Evolutionary conservation across 148 eudicot genomes (phyloP).

Genomic region (Rhododendron ferrugineum): DNA sequence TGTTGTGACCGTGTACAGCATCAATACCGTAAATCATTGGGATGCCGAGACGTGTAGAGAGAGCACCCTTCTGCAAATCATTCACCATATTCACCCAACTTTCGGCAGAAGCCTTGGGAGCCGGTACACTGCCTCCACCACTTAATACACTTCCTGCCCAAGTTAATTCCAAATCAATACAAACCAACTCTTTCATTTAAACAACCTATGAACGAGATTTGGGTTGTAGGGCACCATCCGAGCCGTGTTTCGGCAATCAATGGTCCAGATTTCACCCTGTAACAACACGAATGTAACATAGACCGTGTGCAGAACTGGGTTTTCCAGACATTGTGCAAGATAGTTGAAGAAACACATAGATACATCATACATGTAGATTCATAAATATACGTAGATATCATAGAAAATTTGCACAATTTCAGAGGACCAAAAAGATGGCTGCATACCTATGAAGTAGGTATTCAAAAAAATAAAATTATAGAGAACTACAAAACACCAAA

Average conservation of each 20-base stretch:
- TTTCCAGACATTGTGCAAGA: not conserved
- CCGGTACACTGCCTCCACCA: conserved; percentile 20
- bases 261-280: too few species aligned
- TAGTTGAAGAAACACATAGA: not conserved
- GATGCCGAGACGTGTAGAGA: conserved; percentile 18
- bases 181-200: not conserved
- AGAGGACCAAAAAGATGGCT: not conserved
- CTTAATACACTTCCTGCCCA: conserved; percentile 13
- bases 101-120: conserved; percentile 11
- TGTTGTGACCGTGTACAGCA: conserved; percentile 19
- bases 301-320: not conserved
- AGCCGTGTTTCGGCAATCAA: too few species aligned
- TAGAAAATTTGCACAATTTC: not conserved
- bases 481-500: not conserved
- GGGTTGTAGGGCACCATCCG: too few species aligned
- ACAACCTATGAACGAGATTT: not conserved
- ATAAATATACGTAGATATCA: not conserved
- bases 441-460: not conserved
- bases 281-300: not conserved
- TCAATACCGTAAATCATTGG: conserved; percentile 21
- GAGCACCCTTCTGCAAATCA: conserved; percentile 13
- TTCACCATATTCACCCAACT: conserved; percentile 15
- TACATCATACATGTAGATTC: too few species aligned
- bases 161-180: not conserved
- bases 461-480: not conserved